Conservation (phyloP, 352 stramenopile species). For the Phytophthora tentaculata region DNA sequence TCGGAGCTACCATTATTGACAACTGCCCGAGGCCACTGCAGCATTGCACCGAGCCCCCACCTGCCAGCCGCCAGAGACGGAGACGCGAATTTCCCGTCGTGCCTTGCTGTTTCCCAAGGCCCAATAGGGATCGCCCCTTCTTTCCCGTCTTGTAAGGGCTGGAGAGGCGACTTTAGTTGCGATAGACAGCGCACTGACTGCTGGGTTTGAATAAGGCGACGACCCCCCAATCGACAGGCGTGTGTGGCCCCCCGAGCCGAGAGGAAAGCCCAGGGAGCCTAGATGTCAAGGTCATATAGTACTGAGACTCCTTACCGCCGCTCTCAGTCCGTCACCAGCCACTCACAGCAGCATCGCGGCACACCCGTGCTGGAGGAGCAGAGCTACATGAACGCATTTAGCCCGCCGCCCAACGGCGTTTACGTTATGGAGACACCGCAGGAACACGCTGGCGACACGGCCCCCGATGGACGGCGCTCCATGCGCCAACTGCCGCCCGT, state of each 20-base stretch:
- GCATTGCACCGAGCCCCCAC: background rate
- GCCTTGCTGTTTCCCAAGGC: constrained; percentile 28
- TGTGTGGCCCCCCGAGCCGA: constrained; percentile 3
- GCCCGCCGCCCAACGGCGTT: constrained; percentile 54
- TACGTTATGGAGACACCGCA: constrained; percentile 78
- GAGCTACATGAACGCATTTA: constrained; percentile 63
- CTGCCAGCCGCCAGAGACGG: constrained; percentile 18
- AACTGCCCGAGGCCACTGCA: constrained; percentile 4
- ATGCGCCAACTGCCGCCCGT: constrained; percentile 43
- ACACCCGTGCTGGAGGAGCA: constrained; percentile 81
- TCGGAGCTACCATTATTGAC: background rate
- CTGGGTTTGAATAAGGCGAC: constrained; percentile 29
- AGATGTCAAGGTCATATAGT: constrained; percentile 43
- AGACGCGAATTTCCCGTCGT: constrained; percentile 18
- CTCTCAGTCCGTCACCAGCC: constrained; percentile 40
- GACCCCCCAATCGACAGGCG: constrained; percentile 18
- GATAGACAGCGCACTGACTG: constrained; percentile 33
- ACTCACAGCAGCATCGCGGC: constrained; percentile 55
- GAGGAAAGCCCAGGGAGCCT: constrained; percentile 4
- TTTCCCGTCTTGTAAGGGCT: constrained; percentile 24
- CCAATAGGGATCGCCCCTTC: constrained; percentile 34
- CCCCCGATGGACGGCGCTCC: constrained; percentile 40
- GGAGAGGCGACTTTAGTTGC: constrained; percentile 20
- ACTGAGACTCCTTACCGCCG: constrained; percentile 37
- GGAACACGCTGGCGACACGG: constrained; percentile 35